Base-by-base conservation (phyloP, 805 yeast species). In the Naumovozyma dairenensis region DNA sequence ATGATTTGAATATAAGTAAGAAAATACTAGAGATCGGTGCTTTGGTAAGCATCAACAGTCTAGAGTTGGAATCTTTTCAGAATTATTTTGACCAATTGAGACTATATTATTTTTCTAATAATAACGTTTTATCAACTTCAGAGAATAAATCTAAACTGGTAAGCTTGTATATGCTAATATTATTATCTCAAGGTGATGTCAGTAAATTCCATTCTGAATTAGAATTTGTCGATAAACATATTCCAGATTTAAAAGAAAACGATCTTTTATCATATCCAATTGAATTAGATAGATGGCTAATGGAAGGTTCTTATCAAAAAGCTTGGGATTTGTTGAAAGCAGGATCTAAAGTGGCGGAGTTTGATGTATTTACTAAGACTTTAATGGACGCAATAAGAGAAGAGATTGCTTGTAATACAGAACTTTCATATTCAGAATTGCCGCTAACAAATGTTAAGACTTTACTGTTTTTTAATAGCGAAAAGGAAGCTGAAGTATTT, bases 221-320 rank as follows among this genome's bases (percentile, higher is more conserved):
- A 40, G 96, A 89, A 57, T 66, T 65, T 38, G 68, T 86, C 44
- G 72, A 69, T 45, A 72, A 71, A 45, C 49, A 56, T 25, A 44
- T 62, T 18, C 42, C 48, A n/a, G 65, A 49, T 48, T 53, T 55
- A 40, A 89, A 84, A 45, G 65, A 68, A 22, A 94, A 83, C 55
- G 65, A 69, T 44, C 83, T 69, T 55, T 65, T 89, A 45, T 71
- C 74, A 31, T 86, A 86, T 55, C 97, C 97, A 16, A 77, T 89
- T 34, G 77, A 77, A 46, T 75, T 92, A 48, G 97, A 92, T 57
- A 77, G 83, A 44, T 84, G 93, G 80, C 72, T 92, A 44, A 85
- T 89, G 80, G 97, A 92, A 62, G 98, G 98, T 28, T 81, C 89
- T 44, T 92, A 87, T 60, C 92, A 85, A 58, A 83, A 83, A 59